These are phyloP conservation scores for Lasiodiplodia citricola DNA, from an alignment of 2,329 filamentous ascomycete species.

Conservation along the genomic window DNA sequence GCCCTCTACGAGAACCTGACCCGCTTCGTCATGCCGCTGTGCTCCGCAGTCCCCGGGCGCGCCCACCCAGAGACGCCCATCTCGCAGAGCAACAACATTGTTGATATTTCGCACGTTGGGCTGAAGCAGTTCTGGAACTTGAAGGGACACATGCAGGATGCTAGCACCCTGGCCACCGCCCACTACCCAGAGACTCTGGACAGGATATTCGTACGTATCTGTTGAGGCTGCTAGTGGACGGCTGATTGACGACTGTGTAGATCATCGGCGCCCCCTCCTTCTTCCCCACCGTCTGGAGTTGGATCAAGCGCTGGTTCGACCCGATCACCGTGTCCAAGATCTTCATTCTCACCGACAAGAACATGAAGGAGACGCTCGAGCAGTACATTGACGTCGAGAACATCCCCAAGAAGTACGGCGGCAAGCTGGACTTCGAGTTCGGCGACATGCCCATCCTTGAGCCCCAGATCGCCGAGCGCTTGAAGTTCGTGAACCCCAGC, in stretches of 20 bases:
- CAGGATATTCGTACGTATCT: conserved; percentile 67
- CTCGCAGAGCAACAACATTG: conserved; percentile 91
- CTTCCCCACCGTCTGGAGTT: conserved; percentile 92
- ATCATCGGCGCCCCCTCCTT: conserved; percentile 89
- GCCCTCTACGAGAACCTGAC: conserved; percentile 93
- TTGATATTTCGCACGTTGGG: conserved; percentile 86
- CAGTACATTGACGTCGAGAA: conserved; percentile 81
- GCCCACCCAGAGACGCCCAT: conserved; percentile 81
- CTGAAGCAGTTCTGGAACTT: conserved; percentile 96
- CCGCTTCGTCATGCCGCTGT: conserved; percentile 83
- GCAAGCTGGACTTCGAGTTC: conserved; percentile 81
- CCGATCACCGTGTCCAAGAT: conserved; percentile 91
- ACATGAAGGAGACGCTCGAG: conserved; percentile 77
- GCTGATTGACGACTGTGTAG: conserved; percentile 39
- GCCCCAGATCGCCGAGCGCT: conserved; percentile 46
- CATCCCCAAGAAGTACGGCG: conserved; percentile 90
- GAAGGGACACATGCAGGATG: conserved; percentile 91
- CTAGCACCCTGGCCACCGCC: conserved; percentile 83
- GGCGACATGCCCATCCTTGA: conserved; percentile 79
- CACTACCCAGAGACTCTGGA: conserved; percentile 96
- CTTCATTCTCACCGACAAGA: conserved; percentile 77
- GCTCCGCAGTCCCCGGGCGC: conserved; percentile 75
- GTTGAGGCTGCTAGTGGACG: too few relatives aligned
- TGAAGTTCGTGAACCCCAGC: conserved; percentile 48
- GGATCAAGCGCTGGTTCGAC: conserved; percentile 92